Conservation (phyloP, 106 monocot genomes). For the Dioscorea zingiberensis region DNA sequence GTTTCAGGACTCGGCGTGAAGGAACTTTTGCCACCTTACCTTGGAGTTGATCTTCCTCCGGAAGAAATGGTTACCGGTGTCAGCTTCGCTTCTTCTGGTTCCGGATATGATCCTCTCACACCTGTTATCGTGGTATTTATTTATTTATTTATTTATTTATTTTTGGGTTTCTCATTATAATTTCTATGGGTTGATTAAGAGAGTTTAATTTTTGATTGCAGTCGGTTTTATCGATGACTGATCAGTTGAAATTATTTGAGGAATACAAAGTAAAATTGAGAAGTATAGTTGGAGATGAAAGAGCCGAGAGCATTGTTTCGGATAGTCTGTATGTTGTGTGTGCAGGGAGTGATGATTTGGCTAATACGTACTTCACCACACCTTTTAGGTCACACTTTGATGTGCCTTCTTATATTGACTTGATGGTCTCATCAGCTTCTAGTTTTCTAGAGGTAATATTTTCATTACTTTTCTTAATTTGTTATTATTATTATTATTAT, state of each 20-base stretch:
- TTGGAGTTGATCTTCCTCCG: neutral
- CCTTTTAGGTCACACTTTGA: neutral
- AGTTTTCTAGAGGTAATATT: constrained; percentile 18
- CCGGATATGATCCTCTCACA: constrained; percentile 19
- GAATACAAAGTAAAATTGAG: constrained; percentile 1
- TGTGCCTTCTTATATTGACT: constrained; percentile 11
- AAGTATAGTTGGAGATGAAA: neutral
- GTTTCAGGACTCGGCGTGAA: constrained; percentile 16
- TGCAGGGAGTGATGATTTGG: constrained; percentile 6
- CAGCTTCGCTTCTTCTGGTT: constrained; percentile 24
- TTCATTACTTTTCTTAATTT: no score
- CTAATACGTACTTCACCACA: constrained; percentile 12
- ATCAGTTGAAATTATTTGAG: constrained; percentile 6
- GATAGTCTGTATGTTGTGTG: neutral
- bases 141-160: neutral
- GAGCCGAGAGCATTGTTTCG: neutral
- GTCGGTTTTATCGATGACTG: constrained; percentile 13
- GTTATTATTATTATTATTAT: no score
- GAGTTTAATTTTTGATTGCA: neutral
- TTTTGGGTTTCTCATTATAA: neutral
- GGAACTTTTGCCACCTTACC: constrained; percentile 13
- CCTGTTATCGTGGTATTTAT: neutral
- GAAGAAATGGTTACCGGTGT: constrained; percentile 25
- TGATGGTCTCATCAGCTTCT: constrained; percentile 7
- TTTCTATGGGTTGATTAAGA: neutral